Evolutionary conservation across 495 filamentous ascomycete genomes (phyloP).

Genomic region (Penicillium maclennaniae): DNA sequence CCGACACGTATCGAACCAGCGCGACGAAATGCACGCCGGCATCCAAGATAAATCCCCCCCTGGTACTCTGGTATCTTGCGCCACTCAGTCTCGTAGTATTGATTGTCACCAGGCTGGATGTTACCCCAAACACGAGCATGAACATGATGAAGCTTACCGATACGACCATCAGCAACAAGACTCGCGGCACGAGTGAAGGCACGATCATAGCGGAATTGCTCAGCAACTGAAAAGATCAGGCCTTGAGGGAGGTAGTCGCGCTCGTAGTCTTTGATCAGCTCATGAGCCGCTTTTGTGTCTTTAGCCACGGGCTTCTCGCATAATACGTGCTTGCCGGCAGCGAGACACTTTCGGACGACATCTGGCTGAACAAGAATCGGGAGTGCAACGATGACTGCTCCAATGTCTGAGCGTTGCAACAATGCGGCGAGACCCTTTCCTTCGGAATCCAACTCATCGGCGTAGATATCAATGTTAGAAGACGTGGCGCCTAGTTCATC

Average conservation of each 20-base stretch:
- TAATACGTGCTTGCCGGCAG: constrained; percentile 66
- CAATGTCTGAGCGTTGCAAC: no score
- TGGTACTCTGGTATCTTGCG: constrained; percentile 61
- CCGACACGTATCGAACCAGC: constrained; percentile 50
- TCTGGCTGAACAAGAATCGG: constrained; percentile 13
- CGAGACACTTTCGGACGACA: constrained; percentile 35
- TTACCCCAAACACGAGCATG: constrained; percentile 44
- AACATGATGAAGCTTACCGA: constrained; percentile 62
- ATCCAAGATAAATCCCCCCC: constrained; percentile 65
- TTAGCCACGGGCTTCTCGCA: constrained; percentile 69
- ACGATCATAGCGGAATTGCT: constrained; percentile 64
- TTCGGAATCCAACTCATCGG: no score
- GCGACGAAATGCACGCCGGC: constrained; percentile 66
- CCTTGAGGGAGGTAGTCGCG: constrained; percentile 11
- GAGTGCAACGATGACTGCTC: background rate
- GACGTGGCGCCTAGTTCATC: no score
- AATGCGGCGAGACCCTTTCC: no score
- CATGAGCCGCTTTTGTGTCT: constrained; percentile 50
- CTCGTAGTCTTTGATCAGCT: constrained; percentile 55
- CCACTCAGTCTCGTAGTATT: constrained; percentile 42
- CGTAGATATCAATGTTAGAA: no score
- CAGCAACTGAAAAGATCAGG: constrained; percentile 52
- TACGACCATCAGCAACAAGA: constrained; percentile 35
- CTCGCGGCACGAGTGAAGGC: constrained; percentile 48
- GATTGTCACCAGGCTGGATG: constrained; percentile 40